These are phyloP conservation scores for Eimeria acervulina DNA, from an alignment of 169 alveolate species.

Conservation along the genomic window DNA sequence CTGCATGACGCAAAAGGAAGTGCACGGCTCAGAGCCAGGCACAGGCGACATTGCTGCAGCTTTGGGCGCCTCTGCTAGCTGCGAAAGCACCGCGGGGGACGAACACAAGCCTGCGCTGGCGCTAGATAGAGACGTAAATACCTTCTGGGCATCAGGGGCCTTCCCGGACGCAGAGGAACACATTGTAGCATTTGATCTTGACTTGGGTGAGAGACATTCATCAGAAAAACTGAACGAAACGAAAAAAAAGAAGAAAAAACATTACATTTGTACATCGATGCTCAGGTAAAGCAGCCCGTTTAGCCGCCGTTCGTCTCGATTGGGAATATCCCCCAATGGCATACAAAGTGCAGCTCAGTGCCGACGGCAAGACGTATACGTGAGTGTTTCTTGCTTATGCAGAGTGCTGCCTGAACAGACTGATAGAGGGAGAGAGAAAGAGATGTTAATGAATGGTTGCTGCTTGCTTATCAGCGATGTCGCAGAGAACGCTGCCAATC, in stretches of 20 bases:
- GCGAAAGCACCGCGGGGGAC: conserved; percentile 82
- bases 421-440: background rate
- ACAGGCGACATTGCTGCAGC: conserved; percentile 77
- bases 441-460: background rate
- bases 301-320: conserved; percentile 86
- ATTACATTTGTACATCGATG: background rate
- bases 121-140: conserved; percentile 83
- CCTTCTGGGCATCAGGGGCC: conserved; percentile 88
- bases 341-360: conserved; percentile 90
- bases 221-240: background rate
- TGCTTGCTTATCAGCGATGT: conserved; percentile 28
- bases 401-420: background rate
- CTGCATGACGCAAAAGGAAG: conserved; percentile 85
- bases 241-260: background rate
- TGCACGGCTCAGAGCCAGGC: conserved; percentile 85
- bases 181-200: conserved; percentile 63
- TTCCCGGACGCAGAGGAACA: conserved; percentile 85
- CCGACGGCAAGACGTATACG: conserved; percentile 89
- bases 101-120: conserved; percentile 83
- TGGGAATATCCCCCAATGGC: conserved; percentile 95
- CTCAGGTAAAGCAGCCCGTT: conserved; percentile 57
- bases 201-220: conserved; percentile 44
- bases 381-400: conserved; percentile 61
- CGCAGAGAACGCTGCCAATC: conserved; percentile 88
- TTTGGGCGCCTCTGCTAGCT: conserved; percentile 83